phyloP scores from a whole-genome alignment of 352 stramenopile species.

The Hyaloperonospora brassicae region DNA sequence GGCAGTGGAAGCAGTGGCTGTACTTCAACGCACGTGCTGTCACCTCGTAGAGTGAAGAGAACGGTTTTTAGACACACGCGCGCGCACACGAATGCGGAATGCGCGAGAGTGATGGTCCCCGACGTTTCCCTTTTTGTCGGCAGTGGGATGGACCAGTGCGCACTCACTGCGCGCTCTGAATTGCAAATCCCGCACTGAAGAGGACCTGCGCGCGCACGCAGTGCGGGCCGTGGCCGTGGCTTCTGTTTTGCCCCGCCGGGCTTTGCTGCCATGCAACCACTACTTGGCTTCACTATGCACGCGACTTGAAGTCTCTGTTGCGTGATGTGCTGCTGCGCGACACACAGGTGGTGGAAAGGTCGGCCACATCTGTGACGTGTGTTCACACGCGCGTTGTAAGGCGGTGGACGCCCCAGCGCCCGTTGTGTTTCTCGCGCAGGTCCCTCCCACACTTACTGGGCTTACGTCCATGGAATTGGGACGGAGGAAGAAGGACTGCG shows the following conservation, averaged over 20 bases:
- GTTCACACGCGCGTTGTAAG: slow-evolving; percentile 13
- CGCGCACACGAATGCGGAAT: slow-evolving; percentile 20
- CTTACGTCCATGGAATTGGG: slow-evolving; percentile 10
- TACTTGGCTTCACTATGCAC: slow-evolving; percentile 20
- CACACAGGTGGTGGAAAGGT: slow-evolving; percentile 10
- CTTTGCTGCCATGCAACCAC: slow-evolving; percentile 16
- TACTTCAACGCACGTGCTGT: slow-evolving; percentile 13
- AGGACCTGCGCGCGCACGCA: neutral
- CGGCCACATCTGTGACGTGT: slow-evolving; percentile 12
- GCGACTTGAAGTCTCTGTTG: slow-evolving; percentile 22
- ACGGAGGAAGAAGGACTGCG: slow-evolving; percentile 12
- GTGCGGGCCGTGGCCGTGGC: slow-evolving; percentile 9
- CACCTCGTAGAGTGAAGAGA: slow-evolving; percentile 19
- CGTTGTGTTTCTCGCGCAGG: neutral
- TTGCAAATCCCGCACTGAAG: slow-evolving; percentile 28
- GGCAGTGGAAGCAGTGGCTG: too few species aligned
- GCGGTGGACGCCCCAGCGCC: neutral
- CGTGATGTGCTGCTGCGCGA: slow-evolving; percentile 8
- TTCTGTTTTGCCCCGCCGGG: slow-evolving; percentile 29
- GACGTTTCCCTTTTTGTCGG: slow-evolving; percentile 22
- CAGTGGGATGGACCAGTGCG: slow-evolving; percentile 12
- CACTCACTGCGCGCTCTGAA: slow-evolving; percentile 17
- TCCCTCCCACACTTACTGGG: neutral
- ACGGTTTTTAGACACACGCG: slow-evolving; percentile 13
- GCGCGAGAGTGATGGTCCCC: slow-evolving; percentile 24